Evolutionary conservation across 2,329 filamentous ascomycete genomes (phyloP).

Genomic region (Taxawa tesnikishii): DNA sequence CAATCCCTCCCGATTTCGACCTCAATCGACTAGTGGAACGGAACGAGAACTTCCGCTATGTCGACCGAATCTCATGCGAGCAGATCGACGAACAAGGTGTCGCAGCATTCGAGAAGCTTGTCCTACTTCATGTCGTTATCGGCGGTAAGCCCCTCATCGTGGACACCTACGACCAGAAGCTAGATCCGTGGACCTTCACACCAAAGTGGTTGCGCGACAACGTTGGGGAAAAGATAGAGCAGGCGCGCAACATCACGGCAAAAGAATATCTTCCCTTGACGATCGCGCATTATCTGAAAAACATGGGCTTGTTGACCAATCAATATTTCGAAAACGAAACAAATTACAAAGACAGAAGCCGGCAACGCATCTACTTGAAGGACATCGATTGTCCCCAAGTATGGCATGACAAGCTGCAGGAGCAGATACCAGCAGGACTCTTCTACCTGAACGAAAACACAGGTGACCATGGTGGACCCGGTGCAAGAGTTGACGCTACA

Average conservation of each 20-base stretch:
- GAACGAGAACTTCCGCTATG: constrained; percentile 78
- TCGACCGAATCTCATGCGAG: constrained; percentile 63
- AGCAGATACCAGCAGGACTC: constrained; percentile 65
- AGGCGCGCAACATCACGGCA: constrained; percentile 65
- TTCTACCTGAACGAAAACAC: constrained; percentile 85
- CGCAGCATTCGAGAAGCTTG: constrained; percentile 73
- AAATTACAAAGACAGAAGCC: constrained; percentile 65
- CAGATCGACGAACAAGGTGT: constrained; percentile 68
- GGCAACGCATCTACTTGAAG: constrained; percentile 87
- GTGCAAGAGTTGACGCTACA: constrained; percentile 36
- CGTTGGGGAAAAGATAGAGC: constrained; percentile 71
- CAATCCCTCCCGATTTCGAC: constrained; percentile 76
- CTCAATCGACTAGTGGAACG: constrained; percentile 62
- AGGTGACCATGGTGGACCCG: constrained; percentile 42
- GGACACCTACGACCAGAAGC: constrained; percentile 67
- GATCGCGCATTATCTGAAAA: constrained; percentile 78
- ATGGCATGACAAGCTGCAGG: constrained; percentile 71
- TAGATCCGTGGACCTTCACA: constrained; percentile 71
- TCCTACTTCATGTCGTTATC: constrained; percentile 69
- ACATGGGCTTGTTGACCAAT: constrained; percentile 71
- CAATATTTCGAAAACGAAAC: constrained; percentile 57
- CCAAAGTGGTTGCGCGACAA: constrained; percentile 67
- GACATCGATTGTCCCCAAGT: constrained; percentile 89
- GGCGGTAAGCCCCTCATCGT: constrained; percentile 83
- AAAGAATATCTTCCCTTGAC: constrained; percentile 71